A percentile compares a stretch with the other conserved stretches of the same genome.
phyloP scores from a whole-genome alignment of 208 protist genomes.

The Dictyostelium gargantuum region DNA sequence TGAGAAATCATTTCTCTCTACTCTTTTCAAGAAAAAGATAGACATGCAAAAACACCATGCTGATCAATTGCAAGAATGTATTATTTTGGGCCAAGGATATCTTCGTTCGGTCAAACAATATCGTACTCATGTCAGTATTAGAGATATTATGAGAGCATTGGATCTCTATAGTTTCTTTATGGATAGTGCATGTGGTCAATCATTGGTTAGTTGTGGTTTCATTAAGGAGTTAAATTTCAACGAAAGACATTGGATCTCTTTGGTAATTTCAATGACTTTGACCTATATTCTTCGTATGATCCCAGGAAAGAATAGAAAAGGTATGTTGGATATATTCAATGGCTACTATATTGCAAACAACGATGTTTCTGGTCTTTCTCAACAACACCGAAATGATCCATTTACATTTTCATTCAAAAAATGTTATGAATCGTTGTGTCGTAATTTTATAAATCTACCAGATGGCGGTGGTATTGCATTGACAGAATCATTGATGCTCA shows the following conservation, averaged over 20 bases:
- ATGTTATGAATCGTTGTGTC: neutral
- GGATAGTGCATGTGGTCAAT: neutral
- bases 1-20: conserved; percentile 58
- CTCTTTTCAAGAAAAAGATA: neutral
- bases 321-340: neutral
- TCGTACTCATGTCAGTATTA: conserved; percentile 63
- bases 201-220: neutral
- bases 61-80: neutral
- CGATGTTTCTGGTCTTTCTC: neutral
- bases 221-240: neutral
- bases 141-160: conserved; percentile 72
- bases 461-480: conserved; percentile 21
- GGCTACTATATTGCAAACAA: neutral
- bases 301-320: neutral
- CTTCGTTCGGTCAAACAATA: neutral
- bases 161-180: conserved; percentile 77
- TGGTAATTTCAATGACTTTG: neutral
- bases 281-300: neutral
- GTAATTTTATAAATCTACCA: neutral
- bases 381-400: neutral
- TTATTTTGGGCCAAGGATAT: conserved; percentile 16
- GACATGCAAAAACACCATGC: neutral
- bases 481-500: conserved; percentile 75
- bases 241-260: neutral
- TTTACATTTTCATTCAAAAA: neutral